These are phyloP conservation scores for Phaffomyces thermotolerans DNA, from an alignment of 805 yeast genomes.

Conservation along the genomic window DNA sequence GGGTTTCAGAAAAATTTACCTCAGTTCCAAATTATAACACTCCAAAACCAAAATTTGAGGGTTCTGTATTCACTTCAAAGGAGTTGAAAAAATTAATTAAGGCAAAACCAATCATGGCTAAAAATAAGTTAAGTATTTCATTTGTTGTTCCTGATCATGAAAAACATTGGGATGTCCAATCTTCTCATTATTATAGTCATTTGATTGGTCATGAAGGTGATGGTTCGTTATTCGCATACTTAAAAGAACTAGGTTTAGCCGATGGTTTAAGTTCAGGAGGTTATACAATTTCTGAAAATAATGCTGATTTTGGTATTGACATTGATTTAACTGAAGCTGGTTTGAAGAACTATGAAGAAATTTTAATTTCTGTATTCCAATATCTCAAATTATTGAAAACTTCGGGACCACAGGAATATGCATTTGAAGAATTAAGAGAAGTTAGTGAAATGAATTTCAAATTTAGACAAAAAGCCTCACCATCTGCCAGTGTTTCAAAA, in stretches of 20 bases:
- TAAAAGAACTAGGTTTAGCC: constrained; percentile 75
- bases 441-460: constrained; percentile 65
- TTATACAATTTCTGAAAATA: constrained; percentile 57
- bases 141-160: constrained; percentile 78
- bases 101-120: constrained; percentile 80
- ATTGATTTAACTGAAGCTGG: constrained; percentile 76
- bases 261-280: constrained; percentile 71
- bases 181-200: constrained; percentile 69
- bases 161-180: constrained; percentile 58
- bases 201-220: constrained; percentile 88
- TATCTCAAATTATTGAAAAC: constrained; percentile 56
- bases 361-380: constrained; percentile 57
- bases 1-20: constrained; percentile 65
- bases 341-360: constrained; percentile 50
- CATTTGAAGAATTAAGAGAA: constrained; percentile 67
- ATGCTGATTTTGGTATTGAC: constrained; percentile 58
- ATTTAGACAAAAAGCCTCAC: constrained; percentile 70
- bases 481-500: constrained; percentile 65
- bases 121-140: constrained; percentile 54
- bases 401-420: constrained; percentile 67
- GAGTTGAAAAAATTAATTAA: constrained; percentile 48
- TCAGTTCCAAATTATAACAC: constrained; percentile 43
- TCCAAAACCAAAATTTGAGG: constrained; percentile 31
- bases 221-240: constrained; percentile 69
- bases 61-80: constrained; percentile 40